Evolutionary conservation across 1,139 yeast species (phyloP).

Genomic region (Pneumocystis jirovecii): DNA sequence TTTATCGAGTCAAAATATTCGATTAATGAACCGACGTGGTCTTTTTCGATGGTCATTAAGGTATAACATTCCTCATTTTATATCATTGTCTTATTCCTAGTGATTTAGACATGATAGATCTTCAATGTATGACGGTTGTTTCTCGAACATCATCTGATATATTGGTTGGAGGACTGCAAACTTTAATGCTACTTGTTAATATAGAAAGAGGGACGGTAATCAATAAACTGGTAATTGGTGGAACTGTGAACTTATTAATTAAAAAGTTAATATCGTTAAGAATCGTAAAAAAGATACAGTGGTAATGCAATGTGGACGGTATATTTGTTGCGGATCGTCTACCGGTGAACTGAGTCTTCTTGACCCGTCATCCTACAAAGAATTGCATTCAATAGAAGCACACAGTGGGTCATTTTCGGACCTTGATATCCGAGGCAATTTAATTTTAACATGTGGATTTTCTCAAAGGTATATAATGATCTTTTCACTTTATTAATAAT

Average conservation of each 20-base stretch:
- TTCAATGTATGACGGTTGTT: slow-evolving; percentile 22
- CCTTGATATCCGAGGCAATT: slow-evolving; percentile 61
- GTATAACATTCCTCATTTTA: not conserved
- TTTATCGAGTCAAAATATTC: slow-evolving; percentile 22
- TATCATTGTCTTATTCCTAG: slow-evolving; percentile 24
- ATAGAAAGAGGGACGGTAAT: slow-evolving; percentile 36
- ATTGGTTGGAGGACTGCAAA: slow-evolving; percentile 34
- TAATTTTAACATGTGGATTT: slow-evolving; percentile 64
- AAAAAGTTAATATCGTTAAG: slow-evolving; percentile 12
- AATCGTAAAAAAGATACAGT: slow-evolving; percentile 15
- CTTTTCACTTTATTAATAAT: slow-evolving; percentile 1
- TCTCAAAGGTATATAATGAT: slow-evolving; percentile 6
- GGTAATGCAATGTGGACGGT: slow-evolving; percentile 24
- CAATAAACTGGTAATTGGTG: slow-evolving; percentile 13
- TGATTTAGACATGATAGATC: slow-evolving; percentile 21
- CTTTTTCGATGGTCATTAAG: slow-evolving; percentile 18
- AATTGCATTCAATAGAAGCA: slow-evolving; percentile 49
- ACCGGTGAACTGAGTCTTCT: slow-evolving; percentile 64
- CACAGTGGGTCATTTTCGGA: slow-evolving; percentile 68
- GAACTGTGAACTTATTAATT: slow-evolving; percentile 12
- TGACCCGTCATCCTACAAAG: slow-evolving; percentile 46
- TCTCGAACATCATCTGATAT: slow-evolving; percentile 27
- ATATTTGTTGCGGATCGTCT: slow-evolving; percentile 48
- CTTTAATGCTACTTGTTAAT: slow-evolving; percentile 44
- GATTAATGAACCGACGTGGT: slow-evolving; percentile 26